Percentiles rank a stretch among this genome's conserved stretches.
Conservation (phyloP, 805 yeast genomes). For the Monosporozyma aerobia region DNA sequence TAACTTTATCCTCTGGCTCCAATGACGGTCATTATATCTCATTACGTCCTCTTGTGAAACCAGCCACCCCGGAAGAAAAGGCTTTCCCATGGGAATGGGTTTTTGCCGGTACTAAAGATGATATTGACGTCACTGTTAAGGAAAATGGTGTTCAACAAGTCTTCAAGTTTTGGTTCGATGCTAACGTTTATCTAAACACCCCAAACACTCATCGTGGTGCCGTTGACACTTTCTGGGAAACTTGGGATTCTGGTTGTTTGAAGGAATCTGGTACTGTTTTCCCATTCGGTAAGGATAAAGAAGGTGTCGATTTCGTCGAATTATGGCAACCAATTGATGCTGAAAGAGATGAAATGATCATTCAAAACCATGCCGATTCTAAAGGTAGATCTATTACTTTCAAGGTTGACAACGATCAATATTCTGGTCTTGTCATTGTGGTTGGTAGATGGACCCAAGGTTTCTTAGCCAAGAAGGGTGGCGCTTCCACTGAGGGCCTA, state of each 20-base stretch:
- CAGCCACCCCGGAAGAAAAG: conserved; percentile 18
- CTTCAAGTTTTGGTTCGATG: conserved; percentile 25
- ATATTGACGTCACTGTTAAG: conserved; percentile 30
- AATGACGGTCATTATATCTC: conserved; percentile 30
- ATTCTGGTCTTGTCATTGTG: conserved; percentile 23
- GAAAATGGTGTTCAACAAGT: conserved; percentile 17
- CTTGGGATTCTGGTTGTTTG: conserved; percentile 28
- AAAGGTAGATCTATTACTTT: conserved; percentile 19
- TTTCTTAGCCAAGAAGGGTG: conserved; percentile 19
- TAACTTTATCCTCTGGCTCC: conserved; percentile 25
- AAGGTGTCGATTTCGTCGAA: conserved; percentile 25
- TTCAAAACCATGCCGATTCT: conserved; percentile 5
- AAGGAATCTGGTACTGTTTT: conserved; percentile 27
- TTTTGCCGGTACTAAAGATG: conserved; percentile 42
- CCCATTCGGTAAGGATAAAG: conserved; percentile 24
- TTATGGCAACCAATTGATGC: conserved; percentile 31
- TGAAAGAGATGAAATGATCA: conserved; percentile 13
- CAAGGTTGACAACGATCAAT: conserved; percentile 18
- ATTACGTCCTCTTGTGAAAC: conserved; percentile 31
- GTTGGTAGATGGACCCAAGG: conserved; percentile 31
- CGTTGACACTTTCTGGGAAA: conserved; percentile 25
- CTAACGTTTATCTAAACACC: conserved; percentile 21
- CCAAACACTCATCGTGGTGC: conserved; percentile 24
- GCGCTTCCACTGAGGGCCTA: conserved; percentile 14
- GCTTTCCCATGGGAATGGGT: conserved; percentile 51